phyloP scores from a whole-genome alignment of 129 eudicot species.

The Flaveria trinervia region DNA sequence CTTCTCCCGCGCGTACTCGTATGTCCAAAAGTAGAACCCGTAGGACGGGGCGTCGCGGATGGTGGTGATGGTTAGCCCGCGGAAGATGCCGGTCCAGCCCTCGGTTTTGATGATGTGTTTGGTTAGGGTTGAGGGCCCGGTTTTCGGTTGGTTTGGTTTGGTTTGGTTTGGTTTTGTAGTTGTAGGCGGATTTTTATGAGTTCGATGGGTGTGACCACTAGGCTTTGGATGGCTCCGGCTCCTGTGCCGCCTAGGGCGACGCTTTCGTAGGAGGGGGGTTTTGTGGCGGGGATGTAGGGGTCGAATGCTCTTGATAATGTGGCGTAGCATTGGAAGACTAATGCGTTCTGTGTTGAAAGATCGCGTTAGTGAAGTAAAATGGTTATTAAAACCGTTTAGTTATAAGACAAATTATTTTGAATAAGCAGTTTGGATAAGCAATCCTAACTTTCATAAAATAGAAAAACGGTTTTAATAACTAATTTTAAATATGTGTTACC shows the following conservation, averaged over 20 bases:
- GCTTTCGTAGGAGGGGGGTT: constrained; percentile 74
- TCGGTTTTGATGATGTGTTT: constrained; percentile 47
- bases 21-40: constrained; percentile 74
- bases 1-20: constrained; percentile 60
- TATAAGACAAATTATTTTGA: too few relatives aligned
- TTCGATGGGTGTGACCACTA: constrained; percentile 71
- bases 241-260: constrained; percentile 66
- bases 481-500: constrained; percentile 17
- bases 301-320: constrained; percentile 71
- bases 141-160: constrained; percentile 16
- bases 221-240: constrained; percentile 76
- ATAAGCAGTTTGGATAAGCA: too few relatives aligned
- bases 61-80: constrained; percentile 59
- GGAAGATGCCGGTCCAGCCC: constrained; percentile 59
- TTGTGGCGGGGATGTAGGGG: constrained; percentile 32
- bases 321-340: constrained; percentile 78
- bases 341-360: constrained; percentile 63
- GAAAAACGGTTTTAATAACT: neutral
- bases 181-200: constrained; percentile 81
- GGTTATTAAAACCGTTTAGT: neutral
- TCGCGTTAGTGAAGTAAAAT: neutral
- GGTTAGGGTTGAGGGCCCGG: constrained; percentile 53
- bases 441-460: too few relatives aligned
- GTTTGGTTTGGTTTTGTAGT: constrained; percentile 35
- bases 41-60: constrained; percentile 72